Evolutionary conservation across 257 asterid species (phyloP).

Genomic region (Haberlea rhodopensis): DNA sequence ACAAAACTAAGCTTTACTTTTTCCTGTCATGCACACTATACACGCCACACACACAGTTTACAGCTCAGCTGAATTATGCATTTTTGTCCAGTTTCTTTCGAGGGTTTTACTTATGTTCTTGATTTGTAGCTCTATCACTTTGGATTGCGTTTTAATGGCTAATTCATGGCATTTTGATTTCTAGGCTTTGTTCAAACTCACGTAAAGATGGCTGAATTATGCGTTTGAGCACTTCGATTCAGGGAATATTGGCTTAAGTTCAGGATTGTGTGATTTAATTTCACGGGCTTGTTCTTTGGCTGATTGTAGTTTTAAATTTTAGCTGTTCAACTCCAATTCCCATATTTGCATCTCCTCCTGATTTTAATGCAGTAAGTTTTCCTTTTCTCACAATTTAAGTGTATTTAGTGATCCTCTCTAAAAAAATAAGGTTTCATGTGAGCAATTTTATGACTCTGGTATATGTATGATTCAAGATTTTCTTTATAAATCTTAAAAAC

Average conservation of each 20-base stretch:
- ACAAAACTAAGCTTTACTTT: constrained; percentile 14
- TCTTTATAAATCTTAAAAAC: constrained; percentile 9
- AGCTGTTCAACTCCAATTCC: constrained; percentile 1
- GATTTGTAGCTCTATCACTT: constrained; percentile 9
- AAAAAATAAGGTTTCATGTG: neutral
- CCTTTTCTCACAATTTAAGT: neutral
- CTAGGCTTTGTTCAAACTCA: neutral
- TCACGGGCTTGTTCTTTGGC: constrained; percentile 1
- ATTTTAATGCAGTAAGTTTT: neutral
- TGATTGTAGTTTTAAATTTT: constrained; percentile 3
- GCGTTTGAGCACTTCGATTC: neutral
- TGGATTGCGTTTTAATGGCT: neutral
- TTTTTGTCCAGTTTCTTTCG: neutral
- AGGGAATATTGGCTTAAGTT: constrained; percentile 11
- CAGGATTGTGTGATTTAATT: constrained; percentile 9
- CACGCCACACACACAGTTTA: constrained; percentile 4
- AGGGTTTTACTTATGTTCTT: neutral
- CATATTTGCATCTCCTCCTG: constrained; percentile 2
- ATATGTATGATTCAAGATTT: neutral
- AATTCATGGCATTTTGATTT: constrained; percentile 8
- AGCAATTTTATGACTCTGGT: constrained; percentile 2
- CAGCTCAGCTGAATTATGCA: constrained; percentile 1
- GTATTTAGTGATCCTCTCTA: neutral
- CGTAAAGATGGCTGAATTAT: constrained; percentile 4
- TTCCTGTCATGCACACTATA: constrained; percentile 23